phyloP scores from a whole-genome alignment of 441 rosid genomes.

The Corymbia calophylla region DNA sequence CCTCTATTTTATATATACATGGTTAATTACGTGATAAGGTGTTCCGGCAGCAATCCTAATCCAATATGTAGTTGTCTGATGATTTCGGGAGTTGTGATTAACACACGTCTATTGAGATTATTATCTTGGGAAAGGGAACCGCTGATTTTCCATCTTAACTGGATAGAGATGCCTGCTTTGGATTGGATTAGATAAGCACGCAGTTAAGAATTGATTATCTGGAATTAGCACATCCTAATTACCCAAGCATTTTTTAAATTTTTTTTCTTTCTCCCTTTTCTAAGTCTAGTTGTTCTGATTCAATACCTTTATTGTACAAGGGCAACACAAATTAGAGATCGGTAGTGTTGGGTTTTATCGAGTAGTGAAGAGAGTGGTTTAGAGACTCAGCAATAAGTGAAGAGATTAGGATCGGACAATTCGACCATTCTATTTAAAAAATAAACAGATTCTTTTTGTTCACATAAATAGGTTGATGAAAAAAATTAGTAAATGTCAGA shows the following conservation, averaged over 20 bases:
- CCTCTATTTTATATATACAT: neutral
- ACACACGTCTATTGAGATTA: neutral
- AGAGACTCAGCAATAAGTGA: neutral
- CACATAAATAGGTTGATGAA: neutral
- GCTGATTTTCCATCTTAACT: neutral
- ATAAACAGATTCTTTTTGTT: neutral
- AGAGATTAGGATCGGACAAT: neutral
- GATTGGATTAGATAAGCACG: neutral
- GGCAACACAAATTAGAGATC: neutral
- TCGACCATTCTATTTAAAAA: neutral
- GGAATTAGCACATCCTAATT: neutral
- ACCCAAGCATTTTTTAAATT: neutral
- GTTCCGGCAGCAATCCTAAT: neutral
- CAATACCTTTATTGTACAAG: neutral
- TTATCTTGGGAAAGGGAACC: neutral
- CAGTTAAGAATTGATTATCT: neutral
- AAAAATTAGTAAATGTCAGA: neutral
- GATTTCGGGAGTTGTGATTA: neutral
- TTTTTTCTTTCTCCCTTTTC: neutral
- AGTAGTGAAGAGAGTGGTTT: neutral
- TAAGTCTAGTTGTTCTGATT: neutral
- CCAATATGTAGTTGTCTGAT: neutral
- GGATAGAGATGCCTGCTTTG: neutral
- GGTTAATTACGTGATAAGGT: neutral
- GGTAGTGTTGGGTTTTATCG: neutral